Base-by-base conservation (phyloP, 306 rosid genomes). In the Gastrolobium villosum region DNA sequence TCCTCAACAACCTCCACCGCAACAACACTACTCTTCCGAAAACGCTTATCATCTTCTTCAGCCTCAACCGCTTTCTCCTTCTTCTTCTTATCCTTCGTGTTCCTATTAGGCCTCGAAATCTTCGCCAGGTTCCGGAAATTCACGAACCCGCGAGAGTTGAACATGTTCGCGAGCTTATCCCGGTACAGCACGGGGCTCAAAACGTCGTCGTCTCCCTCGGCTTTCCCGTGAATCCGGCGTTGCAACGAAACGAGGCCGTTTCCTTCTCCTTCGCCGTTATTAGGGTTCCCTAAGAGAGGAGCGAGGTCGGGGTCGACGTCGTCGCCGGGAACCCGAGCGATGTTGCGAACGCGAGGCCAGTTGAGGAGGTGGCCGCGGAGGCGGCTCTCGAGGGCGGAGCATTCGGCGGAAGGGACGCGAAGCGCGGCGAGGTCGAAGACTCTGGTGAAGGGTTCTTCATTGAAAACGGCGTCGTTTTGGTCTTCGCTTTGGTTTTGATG, bases 321-420 rank as follows among this genome's bases (percentile, higher is more conserved):
- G 13, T 95, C 99, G 4, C 96, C 98, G 37, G 96, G 89, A 61
- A 92, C 97, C 57, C 97, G 88, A 35, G 89, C 98, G 26, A 95
- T 77, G 90, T 95, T 95, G 81, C 92, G 94, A 46, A 95, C 37
- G 35, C 99, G 96, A 9, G 99, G 97, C 99, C 99, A 95, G 75
- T 95, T 95, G 80, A 95, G 83, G 61, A 92, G 91, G 84, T 95
- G 99, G 15, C 99, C 98, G 0, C 99, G 93, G 81, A 92, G 89
- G 56, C 90, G 90, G 71, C 44, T 66, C 81, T 95, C 99, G 37
- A 95, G 90, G 56, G 89, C 72, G 78, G 80, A 86, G 84, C 99
- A 92, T 50, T 90, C 84, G 50, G 84, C 60, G 43, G 97, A 79
- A 40, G 97, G 96, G 65, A 91, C 94, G 6, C 99, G 95, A 56